Evolutionary conservation across 2,329 filamentous ascomycete species (phyloP).

Genomic region (Tolypocladium album): DNA sequence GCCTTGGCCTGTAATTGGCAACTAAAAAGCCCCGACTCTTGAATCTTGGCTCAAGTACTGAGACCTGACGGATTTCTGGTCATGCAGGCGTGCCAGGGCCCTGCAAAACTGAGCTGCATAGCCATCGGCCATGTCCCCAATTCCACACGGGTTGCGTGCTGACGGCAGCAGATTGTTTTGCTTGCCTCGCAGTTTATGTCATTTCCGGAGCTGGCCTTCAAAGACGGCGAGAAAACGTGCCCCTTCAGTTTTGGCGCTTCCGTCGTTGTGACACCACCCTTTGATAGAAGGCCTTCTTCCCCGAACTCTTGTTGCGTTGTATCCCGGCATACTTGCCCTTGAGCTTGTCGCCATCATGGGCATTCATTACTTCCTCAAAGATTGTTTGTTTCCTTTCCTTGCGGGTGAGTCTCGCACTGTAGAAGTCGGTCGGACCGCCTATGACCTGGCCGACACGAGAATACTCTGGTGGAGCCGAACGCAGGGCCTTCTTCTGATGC

Average conservation of each 20-base stretch:
- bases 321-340: conserved; percentile 82
- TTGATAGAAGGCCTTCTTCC: conserved; percentile 85
- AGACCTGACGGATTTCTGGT: not conserved
- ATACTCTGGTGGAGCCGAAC: conserved; percentile 58
- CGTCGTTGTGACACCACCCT: conserved; percentile 46
- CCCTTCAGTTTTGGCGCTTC: conserved; percentile 12
- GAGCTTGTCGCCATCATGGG: conserved; percentile 52
- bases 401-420: conserved; percentile 68
- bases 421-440: conserved; percentile 81
- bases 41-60: not conserved
- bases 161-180: not conserved
- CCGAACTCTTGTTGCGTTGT: conserved; percentile 70
- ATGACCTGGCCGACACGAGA: conserved; percentile 84
- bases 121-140: not conserved
- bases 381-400: conserved; percentile 83
- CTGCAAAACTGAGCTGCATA: not conserved
- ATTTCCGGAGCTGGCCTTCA: not conserved
- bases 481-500: conserved; percentile 83
- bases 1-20: not conserved
- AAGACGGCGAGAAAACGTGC: not conserved
- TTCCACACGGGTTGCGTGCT: not conserved
- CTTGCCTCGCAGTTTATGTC: not conserved
- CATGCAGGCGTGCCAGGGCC: not conserved
- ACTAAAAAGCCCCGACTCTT: not conserved
- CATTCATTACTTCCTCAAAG: conserved; percentile 64